Conservation (phyloP, 1,139 yeast species). For the Suhomyces terraborum region DNA sequence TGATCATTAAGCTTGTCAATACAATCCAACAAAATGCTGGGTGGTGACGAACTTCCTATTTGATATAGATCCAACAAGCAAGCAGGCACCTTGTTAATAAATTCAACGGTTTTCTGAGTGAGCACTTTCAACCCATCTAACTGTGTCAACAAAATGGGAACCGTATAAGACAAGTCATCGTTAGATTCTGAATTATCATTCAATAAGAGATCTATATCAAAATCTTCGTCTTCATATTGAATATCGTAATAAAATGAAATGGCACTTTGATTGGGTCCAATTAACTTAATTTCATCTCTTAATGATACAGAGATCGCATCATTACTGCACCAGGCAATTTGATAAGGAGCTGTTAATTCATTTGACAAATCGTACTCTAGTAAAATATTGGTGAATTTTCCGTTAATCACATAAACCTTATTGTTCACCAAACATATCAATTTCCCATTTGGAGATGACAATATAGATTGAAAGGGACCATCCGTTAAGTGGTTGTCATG, state of each 20-base stretch:
- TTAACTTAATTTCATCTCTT: conserved; percentile 64
- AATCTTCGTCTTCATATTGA: conserved; percentile 35
- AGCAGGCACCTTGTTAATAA: conserved; percentile 64
- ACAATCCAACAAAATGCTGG: conserved; percentile 82
- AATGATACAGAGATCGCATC: conserved; percentile 70
- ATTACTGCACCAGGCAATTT: conserved; percentile 81
- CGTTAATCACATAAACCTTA: conserved; percentile 54
- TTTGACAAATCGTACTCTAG: conserved; percentile 50
- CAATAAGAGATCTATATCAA: conserved; percentile 27
- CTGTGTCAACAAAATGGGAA: conserved; percentile 51
- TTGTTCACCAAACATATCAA: conserved; percentile 59
- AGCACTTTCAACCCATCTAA: conserved; percentile 73
- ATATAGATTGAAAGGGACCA: conserved; percentile 58
- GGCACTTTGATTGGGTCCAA: conserved; percentile 73
- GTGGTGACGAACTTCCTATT: conserved; percentile 81
- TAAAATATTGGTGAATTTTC: conserved; percentile 52
- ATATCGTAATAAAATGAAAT: conserved; percentile 49
- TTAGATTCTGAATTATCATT: conserved; percentile 14
- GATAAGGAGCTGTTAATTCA: conserved; percentile 39
- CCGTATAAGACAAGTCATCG: conserved; percentile 32
- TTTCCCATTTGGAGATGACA: conserved; percentile 62
- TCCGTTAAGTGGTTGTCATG: conserved; percentile 47
- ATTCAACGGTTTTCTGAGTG: conserved; percentile 59
- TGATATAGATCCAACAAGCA: conserved; percentile 65
- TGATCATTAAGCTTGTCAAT: conserved; percentile 68